A percentile compares a stretch with the other conserved stretches of the same genome.
phyloP scores from a whole-genome alignment of 305 asterid species.

The Fraxinus sp. region DNA sequence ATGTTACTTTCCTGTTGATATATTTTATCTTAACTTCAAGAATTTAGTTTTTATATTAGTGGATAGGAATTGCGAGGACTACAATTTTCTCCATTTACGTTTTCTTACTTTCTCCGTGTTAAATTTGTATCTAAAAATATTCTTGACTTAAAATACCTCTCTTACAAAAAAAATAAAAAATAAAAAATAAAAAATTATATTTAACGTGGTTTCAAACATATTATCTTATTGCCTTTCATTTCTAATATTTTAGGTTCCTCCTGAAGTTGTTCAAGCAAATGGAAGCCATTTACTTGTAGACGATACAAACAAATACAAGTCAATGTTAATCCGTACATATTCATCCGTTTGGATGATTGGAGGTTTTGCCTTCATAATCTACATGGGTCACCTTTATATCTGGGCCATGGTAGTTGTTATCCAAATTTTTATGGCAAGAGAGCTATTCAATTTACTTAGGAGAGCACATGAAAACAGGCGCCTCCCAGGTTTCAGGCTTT shows the following conservation, averaged over 20 bases:
- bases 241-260: conserved; percentile 50
- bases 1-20: background rate
- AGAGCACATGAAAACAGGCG: conserved; percentile 49
- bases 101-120: background rate
- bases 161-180: background rate
- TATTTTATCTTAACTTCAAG: conserved; percentile 6
- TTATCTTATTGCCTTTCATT: conserved; percentile 15
- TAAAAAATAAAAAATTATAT: background rate
- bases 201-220: background rate
- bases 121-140: conserved; percentile 7
- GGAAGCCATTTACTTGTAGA: conserved; percentile 63
- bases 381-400: conserved; percentile 95
- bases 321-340: conserved; percentile 77
- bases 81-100: background rate
- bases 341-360: conserved; percentile 96
- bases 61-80: background rate
- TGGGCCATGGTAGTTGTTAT: conserved; percentile 88
- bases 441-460: conserved; percentile 75
- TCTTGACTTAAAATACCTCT: background rate
- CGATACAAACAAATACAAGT: conserved; percentile 80
- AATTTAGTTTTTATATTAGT: conserved; percentile 7
- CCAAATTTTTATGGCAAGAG: conserved; percentile 87
- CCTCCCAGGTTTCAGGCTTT: conserved; percentile 53
- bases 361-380: conserved; percentile 27
- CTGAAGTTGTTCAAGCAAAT: conserved; percentile 57